Evolutionary conservation across 169 alveolate genomes (phyloP), one percentile per base, ranked within the genome.

Genomic region (Plasmodium falciparum): DNA sequence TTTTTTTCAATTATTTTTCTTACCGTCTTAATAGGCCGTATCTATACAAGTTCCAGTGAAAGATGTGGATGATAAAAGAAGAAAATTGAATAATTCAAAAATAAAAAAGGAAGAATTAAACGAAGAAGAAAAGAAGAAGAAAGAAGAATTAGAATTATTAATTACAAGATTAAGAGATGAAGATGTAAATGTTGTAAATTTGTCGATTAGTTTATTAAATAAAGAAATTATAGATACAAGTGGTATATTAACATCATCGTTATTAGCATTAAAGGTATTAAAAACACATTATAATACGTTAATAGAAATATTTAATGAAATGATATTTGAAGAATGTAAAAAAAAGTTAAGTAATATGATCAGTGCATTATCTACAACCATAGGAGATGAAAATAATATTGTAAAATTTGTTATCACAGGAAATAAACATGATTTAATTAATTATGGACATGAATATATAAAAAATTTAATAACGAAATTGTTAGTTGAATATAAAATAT

Each of bases 331-430:
- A n/a, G 91, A 83, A n/a, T 83, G 91, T 29, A 83, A 83, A 22
- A 69, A 39, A 69, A 83, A 67, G 8, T 43, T 83, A 66, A 83
- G 91, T 11, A 83, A 83, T 43, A 83, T 83, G 91, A 83, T 83
- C n/a, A 83, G 91, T 83, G 91, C 91, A 45, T 69, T 83, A 62
- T 83, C 91, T 2, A 70, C 91, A 17, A 83, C 91, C 5, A 83
- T 83, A 43, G 91, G 91, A 5, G 85, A 83, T 83, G 91, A 83
- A 69, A 83, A 39, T 39, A 83, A 83, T 61, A 83, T 83, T 26
- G 85, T 83, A 3, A 83, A 83, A 54, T 83, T 69, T 83, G 54
- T 83, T 49, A 59, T 83, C 29, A 29, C 43, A 20, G 91, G 91
- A 8, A 83, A 83, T 83, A 83, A 83, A 22, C 43, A 47, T 11